Evolutionary conservation across 345 rosid genomes (phyloP), one percentile per base, ranked within the genome.

Genomic region (Eutrema yunnanense): DNA sequence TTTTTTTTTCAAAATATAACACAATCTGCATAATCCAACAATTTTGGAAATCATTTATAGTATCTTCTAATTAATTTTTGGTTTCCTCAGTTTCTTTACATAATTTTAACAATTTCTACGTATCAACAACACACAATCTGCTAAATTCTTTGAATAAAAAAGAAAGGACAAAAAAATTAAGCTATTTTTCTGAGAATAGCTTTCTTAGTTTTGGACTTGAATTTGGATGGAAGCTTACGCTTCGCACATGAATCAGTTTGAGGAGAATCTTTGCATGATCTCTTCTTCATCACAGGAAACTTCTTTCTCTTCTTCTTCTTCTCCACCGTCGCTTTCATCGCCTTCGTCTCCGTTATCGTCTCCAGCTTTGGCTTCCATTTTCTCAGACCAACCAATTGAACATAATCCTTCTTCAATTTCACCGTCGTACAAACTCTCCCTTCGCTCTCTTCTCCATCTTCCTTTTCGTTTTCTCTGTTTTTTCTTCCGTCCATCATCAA

Each of bases 351-450:
- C 19, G 27, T 78, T 19, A 92, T 88, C 0, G 93, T 86, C 75
- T 90, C 98, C 36, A 92, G 84, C 87, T 88, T 88, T 0, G 98
- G 98, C 46, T 85, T 85, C 98, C 98, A 92, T 43, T 58, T 83
- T 6, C 87, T 78, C 16, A 83, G 73, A 56, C 82, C 83, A 19
- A 82, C 96, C 4, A 90, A 79, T 79, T 68, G 82, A 10, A 73
- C 48, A 71, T 90, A 92, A 16, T 90, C 92, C 52, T 80, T 87
- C 81, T 86, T 84, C 65, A 92, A 70, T 79, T 84, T 82, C 30
- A 88, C 84, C 26, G 93, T 92, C 14, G 83, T 87, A 75, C 96
- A 90, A 3, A 92, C 78, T 65, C 74, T 81, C 3, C 79, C 77
- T 10, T 36, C 62, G 13, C 34, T 27, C 19, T 44, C 78, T 4